Evolutionary conservation across 129 eudicot species (phyloP).

Genomic region (Flaveria sonorensis): DNA sequence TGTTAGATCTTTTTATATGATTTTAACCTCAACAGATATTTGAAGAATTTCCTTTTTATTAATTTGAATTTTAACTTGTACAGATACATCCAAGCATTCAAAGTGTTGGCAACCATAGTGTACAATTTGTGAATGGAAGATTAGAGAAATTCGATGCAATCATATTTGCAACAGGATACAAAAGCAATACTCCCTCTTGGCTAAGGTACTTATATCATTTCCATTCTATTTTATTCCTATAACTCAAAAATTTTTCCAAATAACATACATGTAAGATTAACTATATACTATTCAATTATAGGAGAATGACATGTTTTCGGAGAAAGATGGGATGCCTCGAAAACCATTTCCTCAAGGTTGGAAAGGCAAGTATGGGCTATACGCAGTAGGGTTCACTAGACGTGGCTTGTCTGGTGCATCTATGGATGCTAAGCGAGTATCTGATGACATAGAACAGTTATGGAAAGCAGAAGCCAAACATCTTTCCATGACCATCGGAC

Average conservation of each 20-base stretch:
- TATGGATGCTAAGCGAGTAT: constrained; percentile 79
- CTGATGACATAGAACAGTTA: constrained; percentile 60
- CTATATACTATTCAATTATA: constrained; percentile 16
- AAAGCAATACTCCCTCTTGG: constrained; percentile 98
- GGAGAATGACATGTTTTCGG: constrained; percentile 86
- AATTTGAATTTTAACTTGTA: constrained; percentile 21
- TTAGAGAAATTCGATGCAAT: constrained; percentile 81
- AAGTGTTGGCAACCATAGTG: constrained; percentile 52
- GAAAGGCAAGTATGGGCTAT: constrained; percentile 90
- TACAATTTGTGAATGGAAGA: constrained; percentile 73
- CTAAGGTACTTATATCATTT: constrained; percentile 57
- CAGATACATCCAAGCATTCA: constrained; percentile 68
- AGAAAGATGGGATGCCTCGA: constrained; percentile 88
- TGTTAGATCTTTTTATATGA: too few relatives aligned
- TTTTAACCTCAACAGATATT: too few relatives aligned
- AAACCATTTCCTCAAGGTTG: constrained; percentile 93
- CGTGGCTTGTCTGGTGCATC: constrained; percentile 98
- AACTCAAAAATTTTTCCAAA: neutral
- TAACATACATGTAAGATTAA: neutral
- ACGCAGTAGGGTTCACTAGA: constrained; percentile 92
- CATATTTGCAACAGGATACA: constrained; percentile 94
- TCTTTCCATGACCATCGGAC: constrained; percentile 34
- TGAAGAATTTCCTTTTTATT: neutral
- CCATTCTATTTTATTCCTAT: constrained; percentile 14
- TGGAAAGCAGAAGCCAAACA: constrained; percentile 60